These are phyloP conservation scores for Cyclaneusma minus DNA, from an alignment of 2,329 filamentous ascomycete species.

Conservation along the genomic window DNA sequence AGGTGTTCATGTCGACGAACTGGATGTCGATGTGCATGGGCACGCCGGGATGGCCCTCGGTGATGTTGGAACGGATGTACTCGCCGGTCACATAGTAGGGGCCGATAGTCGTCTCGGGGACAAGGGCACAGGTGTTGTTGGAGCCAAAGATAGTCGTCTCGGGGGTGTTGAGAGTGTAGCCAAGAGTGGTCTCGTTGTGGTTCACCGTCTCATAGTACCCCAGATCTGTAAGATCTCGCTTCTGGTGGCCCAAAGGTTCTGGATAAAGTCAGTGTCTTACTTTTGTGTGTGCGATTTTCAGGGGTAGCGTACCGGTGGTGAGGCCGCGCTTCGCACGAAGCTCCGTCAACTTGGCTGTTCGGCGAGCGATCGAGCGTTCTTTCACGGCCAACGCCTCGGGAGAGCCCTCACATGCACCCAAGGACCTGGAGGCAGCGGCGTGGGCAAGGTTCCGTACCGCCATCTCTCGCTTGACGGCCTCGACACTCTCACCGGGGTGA, in stretches of 20 bases:
- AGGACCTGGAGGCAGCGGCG: slow-evolving; percentile 2
- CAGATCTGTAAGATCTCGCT: slow-evolving; percentile 3
- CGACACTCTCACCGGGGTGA: slow-evolving; percentile 4
- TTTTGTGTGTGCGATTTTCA: too few species aligned
- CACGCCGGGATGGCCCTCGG: slow-evolving; percentile 19
- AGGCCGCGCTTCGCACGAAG: slow-evolving; percentile 5
- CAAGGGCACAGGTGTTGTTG: too few species aligned
- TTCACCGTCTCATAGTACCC: not conserved
- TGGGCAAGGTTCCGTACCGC: slow-evolving; percentile 4
- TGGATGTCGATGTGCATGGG: slow-evolving; percentile 22
- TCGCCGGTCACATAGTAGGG: slow-evolving; percentile 19
- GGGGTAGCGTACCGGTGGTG: slow-evolving; percentile 4
- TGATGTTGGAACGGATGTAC: slow-evolving; percentile 19
- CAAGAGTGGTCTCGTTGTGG: slow-evolving; percentile 5
- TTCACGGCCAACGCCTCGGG: slow-evolving; percentile 3
- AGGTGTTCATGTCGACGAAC: slow-evolving; percentile 22
- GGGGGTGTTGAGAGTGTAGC: slow-evolving; percentile 4
- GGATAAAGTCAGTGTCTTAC: too few species aligned
- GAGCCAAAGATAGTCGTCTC: slow-evolving; percentile 5
- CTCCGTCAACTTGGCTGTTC: slow-evolving; percentile 5
- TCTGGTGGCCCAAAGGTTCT: slow-evolving; percentile 3
- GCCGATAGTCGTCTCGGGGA: slow-evolving; percentile 3
- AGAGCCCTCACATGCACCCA: slow-evolving; percentile 4
- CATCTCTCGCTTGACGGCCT: slow-evolving; percentile 7
- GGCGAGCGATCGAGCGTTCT: slow-evolving; percentile 4